Conservation (phyloP, 257 asterid species). For the Fraxinus excelsior region DNA sequence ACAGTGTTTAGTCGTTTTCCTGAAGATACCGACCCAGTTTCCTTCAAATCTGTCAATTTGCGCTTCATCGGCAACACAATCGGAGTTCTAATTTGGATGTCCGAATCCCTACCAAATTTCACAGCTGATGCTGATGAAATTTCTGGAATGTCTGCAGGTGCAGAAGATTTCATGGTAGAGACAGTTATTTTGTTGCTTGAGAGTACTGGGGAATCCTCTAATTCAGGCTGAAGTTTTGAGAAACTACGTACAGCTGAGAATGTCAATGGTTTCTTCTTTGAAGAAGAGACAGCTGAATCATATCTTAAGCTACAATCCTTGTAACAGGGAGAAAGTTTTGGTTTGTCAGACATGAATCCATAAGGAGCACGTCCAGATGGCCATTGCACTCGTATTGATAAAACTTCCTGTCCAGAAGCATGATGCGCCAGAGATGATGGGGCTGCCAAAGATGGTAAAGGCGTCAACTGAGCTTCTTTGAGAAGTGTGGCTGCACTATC, state of each 20-base stretch:
- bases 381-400: slow-evolving; percentile 75
- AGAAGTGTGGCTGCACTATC: slow-evolving; percentile 70
- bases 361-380: slow-evolving; percentile 74
- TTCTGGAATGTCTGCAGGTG: slow-evolving; percentile 44
- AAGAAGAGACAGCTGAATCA: slow-evolving; percentile 49
- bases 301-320: slow-evolving; percentile 49
- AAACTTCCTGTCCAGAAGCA: slow-evolving; percentile 62
- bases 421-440: slow-evolving; percentile 38
- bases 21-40: slow-evolving; percentile 42
- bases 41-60: slow-evolving; percentile 67
- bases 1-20: slow-evolving; percentile 72
- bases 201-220: slow-evolving; percentile 49
- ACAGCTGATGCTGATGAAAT: slow-evolving; percentile 48
- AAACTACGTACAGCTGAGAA: slow-evolving; percentile 46
- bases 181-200: slow-evolving; percentile 41
- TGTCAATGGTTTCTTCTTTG: slow-evolving; percentile 52
- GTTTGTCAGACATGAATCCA: slow-evolving; percentile 72
- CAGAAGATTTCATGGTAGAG: slow-evolving; percentile 38
- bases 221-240: slow-evolving; percentile 37
- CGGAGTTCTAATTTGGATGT: slow-evolving; percentile 65
- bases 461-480: slow-evolving; percentile 85
- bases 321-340: slow-evolving; percentile 39
- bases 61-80: slow-evolving; percentile 83
- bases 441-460: slow-evolving; percentile 76
- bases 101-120: slow-evolving; percentile 55